Conservation (phyloP, 495 filamentous ascomycete genomes). For the Penicillium egyptiacum region DNA sequence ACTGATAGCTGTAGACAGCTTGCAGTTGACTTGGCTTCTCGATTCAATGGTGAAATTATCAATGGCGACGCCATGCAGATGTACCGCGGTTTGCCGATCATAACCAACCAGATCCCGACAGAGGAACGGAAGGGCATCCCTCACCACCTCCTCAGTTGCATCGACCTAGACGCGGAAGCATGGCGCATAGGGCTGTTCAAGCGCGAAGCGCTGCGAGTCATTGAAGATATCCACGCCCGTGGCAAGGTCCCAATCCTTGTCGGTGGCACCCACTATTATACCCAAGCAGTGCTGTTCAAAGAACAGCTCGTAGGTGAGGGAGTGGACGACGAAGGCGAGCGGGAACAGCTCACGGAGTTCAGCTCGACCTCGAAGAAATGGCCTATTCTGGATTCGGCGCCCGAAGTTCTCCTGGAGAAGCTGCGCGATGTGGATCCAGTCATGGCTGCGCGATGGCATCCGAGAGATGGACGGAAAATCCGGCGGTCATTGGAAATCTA, state of each 20-base stretch:
- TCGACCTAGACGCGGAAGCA: constrained; percentile 70
- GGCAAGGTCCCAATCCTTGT: constrained; percentile 86
- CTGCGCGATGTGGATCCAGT: constrained; percentile 78
- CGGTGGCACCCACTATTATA: constrained; percentile 94
- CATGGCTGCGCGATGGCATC: constrained; percentile 93
- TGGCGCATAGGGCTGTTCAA: constrained; percentile 80
- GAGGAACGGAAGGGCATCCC: constrained; percentile 78
- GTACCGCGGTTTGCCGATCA: constrained; percentile 88
- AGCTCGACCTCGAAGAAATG: constrained; percentile 46
- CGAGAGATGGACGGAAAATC: constrained; percentile 87
- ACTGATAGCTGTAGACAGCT: constrained; percentile 62
- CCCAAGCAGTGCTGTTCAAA: constrained; percentile 80
- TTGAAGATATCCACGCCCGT: constrained; percentile 72
- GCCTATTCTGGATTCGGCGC: constrained; percentile 69
- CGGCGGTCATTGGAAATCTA: constrained; percentile 86
- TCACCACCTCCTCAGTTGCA: constrained; percentile 83
- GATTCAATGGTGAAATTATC: constrained; percentile 91
- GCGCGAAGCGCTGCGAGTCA: constrained; percentile 62
- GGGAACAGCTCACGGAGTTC: constrained; percentile 20
- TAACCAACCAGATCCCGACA: constrained; percentile 85
- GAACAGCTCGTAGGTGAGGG: constrained; percentile 55
- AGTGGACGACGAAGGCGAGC: constrained; percentile 23
- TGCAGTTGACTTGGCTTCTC: constrained; percentile 81
- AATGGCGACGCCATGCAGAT: constrained; percentile 99
- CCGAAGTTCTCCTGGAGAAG: constrained; percentile 67